Evolutionary conservation across 1,284 basidiomycete genomes (phyloP).

Genomic region (Polyporus tsugae): DNA sequence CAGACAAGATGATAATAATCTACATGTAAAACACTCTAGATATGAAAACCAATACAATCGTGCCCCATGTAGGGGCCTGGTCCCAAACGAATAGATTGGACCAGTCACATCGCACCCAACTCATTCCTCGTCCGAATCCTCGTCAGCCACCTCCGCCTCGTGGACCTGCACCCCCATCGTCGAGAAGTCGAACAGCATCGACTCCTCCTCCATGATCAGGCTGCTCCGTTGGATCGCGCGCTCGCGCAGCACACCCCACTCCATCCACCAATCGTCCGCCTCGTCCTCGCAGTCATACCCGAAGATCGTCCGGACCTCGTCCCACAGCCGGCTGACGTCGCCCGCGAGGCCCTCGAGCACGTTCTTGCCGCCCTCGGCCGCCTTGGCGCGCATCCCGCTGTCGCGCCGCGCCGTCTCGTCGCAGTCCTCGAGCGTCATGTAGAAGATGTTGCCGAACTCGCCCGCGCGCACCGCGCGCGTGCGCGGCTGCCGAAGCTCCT

Average conservation of each 20-base stretch:
- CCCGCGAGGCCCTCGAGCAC: constrained; percentile 34
- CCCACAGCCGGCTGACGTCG: constrained; percentile 36
- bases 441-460: constrained; percentile 32
- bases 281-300: constrained; percentile 48
- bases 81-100: neutral
- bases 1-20: neutral
- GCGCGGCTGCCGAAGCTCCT: constrained; percentile 51
- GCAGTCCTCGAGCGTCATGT: constrained; percentile 32
- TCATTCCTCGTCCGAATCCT: neutral
- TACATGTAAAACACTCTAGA: neutral
- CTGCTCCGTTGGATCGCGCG: constrained; percentile 32
- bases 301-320: constrained; percentile 39
- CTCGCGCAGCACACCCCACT: constrained; percentile 46
- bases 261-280: constrained; percentile 48
- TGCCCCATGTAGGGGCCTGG: neutral
- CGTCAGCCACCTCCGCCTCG: constrained; percentile 2
- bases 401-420: constrained; percentile 24
- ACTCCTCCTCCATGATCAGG: neutral
- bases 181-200: constrained; percentile 22
- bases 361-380: constrained; percentile 20
- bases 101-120: neutral
- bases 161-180: constrained; percentile 21
- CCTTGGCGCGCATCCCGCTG: constrained; percentile 20
- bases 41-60: neutral
- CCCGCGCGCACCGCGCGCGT: constrained; percentile 27